phyloP scores from a whole-genome alignment of 139 green algal genomes.

The Astrephomene gubernaculifera region DNA sequence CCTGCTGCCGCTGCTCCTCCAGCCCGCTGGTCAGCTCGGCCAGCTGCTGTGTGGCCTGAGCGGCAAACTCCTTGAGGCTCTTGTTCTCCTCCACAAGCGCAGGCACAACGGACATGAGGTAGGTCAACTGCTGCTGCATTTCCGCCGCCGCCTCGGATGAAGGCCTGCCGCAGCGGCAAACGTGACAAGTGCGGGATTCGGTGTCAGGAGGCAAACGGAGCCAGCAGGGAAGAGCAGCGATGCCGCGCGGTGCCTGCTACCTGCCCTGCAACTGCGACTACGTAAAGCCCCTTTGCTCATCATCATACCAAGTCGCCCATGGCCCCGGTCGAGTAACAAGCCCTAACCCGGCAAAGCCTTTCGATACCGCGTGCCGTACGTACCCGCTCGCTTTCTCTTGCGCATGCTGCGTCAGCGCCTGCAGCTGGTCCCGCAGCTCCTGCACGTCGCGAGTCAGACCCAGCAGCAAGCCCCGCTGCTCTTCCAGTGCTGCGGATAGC shows the following conservation, averaged over 20 bases:
- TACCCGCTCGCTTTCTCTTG: not conserved
- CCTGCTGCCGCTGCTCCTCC: not conserved
- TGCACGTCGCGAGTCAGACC: slow-evolving; percentile 14
- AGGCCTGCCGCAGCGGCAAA: not conserved
- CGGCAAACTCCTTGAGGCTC: slow-evolving; percentile 10
- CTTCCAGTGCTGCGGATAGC: not conserved
- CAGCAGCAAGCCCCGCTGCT: slow-evolving; percentile 16
- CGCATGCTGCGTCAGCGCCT: not conserved
- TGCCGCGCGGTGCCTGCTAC: too few species aligned
- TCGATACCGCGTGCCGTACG: too few species aligned
- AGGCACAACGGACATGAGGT: slow-evolving; percentile 28
- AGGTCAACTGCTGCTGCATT: slow-evolving; percentile 31
- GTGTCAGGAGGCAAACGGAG: too few species aligned
- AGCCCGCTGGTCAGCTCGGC: not conserved
- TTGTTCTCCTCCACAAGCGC: slow-evolving; percentile 14
- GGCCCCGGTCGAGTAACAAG: too few species aligned
- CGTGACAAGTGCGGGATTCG: too few species aligned
- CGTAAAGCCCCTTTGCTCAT: too few species aligned
- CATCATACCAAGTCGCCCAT: too few species aligned
- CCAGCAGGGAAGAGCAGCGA: too few species aligned
- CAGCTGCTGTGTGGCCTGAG: not conserved
- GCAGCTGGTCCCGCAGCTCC: slow-evolving; percentile 31
- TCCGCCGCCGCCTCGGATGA: not conserved
- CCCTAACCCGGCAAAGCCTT: too few species aligned
- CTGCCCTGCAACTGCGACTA: too few species aligned